A percentile compares a stretch with the other conserved stretches of the same genome.
Conservation (phyloP, 257 asterid genomes). For the Nicotiana tabacum region DNA sequence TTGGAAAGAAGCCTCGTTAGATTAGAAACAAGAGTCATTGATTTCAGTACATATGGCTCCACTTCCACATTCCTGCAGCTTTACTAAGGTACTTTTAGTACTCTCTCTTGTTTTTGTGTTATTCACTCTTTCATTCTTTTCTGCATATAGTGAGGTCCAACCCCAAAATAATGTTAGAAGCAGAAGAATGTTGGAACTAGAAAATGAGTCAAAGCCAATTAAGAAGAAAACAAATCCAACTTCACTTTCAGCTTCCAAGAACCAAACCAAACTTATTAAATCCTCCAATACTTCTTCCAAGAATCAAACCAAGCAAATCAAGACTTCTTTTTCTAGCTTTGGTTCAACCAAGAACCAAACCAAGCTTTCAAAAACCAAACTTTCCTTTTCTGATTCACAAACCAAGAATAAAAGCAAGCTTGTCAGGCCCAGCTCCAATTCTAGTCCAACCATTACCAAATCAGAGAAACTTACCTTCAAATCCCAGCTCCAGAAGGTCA, state of each 20-base stretch:
- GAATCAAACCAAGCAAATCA: constrained; percentile 44
- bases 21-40: neutral
- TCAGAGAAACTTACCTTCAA: constrained; percentile 24
- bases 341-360: constrained; percentile 32
- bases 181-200: constrained; percentile 29
- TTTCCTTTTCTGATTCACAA: constrained; percentile 15
- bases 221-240: constrained; percentile 36
- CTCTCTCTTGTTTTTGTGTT: constrained; percentile 31
- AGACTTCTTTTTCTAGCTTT: neutral
- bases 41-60: constrained; percentile 50
- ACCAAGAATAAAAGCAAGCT: constrained; percentile 33
- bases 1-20: neutral
- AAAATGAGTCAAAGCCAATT: constrained; percentile 12
- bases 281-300: constrained; percentile 21
- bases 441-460: neutral
- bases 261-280: constrained; percentile 33
- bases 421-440: constrained; percentile 24
- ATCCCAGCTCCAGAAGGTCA: constrained; percentile 56
- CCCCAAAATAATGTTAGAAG: constrained; percentile 10
- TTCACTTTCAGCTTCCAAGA: constrained; percentile 19
- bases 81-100: constrained; percentile 40
- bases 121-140: constrained; percentile 36
- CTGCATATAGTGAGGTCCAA: constrained; percentile 24
- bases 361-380: constrained; percentile 11
- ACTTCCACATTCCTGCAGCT: constrained; percentile 26